phyloP scores from a whole-genome alignment of 306 rosid species.

The Gastrolobium villosum region DNA sequence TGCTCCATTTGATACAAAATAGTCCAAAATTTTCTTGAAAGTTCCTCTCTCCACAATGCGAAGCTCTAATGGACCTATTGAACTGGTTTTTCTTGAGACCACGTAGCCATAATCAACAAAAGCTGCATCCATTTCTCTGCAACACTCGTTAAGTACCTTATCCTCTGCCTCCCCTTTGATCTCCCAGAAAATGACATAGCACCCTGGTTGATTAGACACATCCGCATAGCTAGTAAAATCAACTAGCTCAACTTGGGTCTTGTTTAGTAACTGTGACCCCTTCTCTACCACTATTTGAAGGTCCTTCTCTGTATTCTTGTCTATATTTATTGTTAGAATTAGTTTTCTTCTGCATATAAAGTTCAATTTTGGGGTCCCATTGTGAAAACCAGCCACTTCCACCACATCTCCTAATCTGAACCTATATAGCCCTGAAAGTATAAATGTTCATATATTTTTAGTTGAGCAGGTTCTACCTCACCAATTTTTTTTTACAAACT shows the following conservation, averaged over 20 bases:
- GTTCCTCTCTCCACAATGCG: conserved; percentile 71
- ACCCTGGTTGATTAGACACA: conserved; percentile 61
- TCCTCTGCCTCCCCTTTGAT: conserved; percentile 73
- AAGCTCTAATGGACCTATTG: conserved; percentile 76
- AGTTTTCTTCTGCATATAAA: conserved; percentile 79
- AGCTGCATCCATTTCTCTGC: conserved; percentile 70
- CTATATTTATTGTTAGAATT: conserved; percentile 68
- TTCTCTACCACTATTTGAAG: conserved; percentile 75
- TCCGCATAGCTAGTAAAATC: conserved; percentile 84
- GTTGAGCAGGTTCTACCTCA: too few species aligned
- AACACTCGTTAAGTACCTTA: conserved; percentile 54
- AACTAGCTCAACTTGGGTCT: conserved; percentile 60
- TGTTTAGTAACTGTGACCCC: conserved; percentile 58
- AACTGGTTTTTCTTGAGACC: conserved; percentile 62
- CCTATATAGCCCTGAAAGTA: conserved; percentile 73
- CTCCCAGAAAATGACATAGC: conserved; percentile 80
- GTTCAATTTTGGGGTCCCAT: conserved; percentile 67
- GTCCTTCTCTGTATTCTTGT: conserved; percentile 85
- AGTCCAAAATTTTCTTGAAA: conserved; percentile 72
- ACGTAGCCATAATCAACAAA: conserved; percentile 79
- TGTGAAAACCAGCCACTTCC: conserved; percentile 81
- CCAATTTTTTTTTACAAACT: too few species aligned
- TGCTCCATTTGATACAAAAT: conserved; percentile 65
- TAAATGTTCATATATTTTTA: background rate
- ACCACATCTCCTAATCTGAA: conserved; percentile 82